Base-by-base conservation (phyloP, 2,329 filamentous ascomycete species). In the Plectosphaerella sp. region DNA sequence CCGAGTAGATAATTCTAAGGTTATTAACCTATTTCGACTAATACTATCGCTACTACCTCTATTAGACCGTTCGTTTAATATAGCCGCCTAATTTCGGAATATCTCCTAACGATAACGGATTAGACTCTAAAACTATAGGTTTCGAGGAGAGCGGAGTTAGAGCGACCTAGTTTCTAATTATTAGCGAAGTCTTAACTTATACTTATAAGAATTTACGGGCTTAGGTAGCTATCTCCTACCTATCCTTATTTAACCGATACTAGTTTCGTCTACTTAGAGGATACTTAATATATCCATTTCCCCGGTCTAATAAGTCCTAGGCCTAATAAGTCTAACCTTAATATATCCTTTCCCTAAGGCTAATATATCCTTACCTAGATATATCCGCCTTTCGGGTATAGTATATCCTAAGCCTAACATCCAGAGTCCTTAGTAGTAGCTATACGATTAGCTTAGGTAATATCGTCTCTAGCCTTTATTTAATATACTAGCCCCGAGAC, bases 1-100 rank as follows among this genome's bases (percentile, higher is more conserved):
- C 36, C 36, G 36, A 33, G 64, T 59, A 33, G 62, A 62, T 5
- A 9, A 28, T 28, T 28, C 25, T 9, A 28, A 28, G 25, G 25
- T 28, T 28, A 9, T 28, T 28, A 9, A 28, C 25, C 25, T 28
- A 9, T 28, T 28, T 28, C 25, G 5, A 28, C 25, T 28, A 9
- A 28, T 9, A 9, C 25, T 28, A 28, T 28, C 25, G 25, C 25
- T 9, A 28, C 25, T 9, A 9, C 25, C 25, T 28, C 25, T 28
- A 28, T 9, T 5, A 28, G 25, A 28, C 25, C 25, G 25, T 28
- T 28, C 25, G 25, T 28, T 28, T 28, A 9, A 28, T 9, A 28
- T 28, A 9, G 25, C 25, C 25, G 25, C 25, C 25, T 9, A 28
- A 28, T 9, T 28, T 28, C 25, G 25, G 25, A 28, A 28, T 28